phyloP scores from a whole-genome alignment of 2,329 filamentous ascomycete genomes.

The Aspergillus sp. region DNA sequence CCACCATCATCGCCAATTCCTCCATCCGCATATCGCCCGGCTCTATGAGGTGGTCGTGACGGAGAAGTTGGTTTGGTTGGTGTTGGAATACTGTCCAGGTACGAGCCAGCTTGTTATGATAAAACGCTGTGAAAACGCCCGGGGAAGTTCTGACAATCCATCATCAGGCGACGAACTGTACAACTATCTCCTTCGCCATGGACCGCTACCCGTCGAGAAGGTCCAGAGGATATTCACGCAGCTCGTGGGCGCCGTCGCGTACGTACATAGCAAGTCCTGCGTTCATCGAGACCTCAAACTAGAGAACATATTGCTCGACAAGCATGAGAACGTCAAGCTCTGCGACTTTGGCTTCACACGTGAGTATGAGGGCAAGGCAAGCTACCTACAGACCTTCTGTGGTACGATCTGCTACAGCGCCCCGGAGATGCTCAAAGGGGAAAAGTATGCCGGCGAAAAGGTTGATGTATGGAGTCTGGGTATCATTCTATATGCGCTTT shows the following conservation, averaged over 20 bases:
- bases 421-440: conserved; percentile 95
- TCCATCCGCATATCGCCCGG: conserved; percentile 92
- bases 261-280: conserved; percentile 90
- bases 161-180: conserved; percentile 81
- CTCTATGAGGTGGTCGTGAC: conserved; percentile 98
- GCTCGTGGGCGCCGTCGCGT: conserved; percentile 85
- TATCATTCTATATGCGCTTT: conserved; percentile 77
- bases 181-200: conserved; percentile 84
- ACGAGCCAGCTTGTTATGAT: conserved; percentile 15
- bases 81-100: conserved; percentile 93
- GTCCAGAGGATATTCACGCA: conserved; percentile 95
- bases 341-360: conserved; percentile 97
- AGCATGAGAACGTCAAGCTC: conserved; percentile 92
- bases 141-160: too few species aligned
- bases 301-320: conserved; percentile 93
- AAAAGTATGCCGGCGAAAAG: conserved; percentile 96
- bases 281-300: conserved; percentile 95
- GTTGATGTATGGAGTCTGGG: conserved; percentile 98
- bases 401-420: conserved; percentile 97
- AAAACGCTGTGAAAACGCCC: too few species aligned
- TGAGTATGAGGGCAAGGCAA: conserved; percentile 91
- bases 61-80: conserved; percentile 88
- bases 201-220: conserved; percentile 72
- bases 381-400: conserved; percentile 94
- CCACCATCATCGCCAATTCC: conserved; percentile 94